Percentiles rank a stretch among this genome's conserved stretches.
Conservation (phyloP, 805 yeast species). For the Komagataella ulmi region DNA sequence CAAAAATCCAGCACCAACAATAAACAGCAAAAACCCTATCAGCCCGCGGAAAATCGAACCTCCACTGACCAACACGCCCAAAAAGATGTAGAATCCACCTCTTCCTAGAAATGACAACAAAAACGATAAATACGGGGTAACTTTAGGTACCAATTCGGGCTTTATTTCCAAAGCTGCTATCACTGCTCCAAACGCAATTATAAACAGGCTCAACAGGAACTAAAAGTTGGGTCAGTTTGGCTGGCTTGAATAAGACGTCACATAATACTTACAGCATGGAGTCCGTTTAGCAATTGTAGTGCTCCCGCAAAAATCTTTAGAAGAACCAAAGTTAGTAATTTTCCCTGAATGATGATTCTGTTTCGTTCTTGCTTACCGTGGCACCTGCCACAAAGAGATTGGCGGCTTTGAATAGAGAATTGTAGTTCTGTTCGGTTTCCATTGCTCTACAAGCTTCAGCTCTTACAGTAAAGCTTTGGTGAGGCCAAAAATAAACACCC, state of each 20-base stretch:
- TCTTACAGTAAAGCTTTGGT: neutral
- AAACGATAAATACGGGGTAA: conserved; percentile 39
- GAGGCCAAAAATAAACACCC: neutral
- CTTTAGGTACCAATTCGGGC: neutral
- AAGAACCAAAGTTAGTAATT: neutral
- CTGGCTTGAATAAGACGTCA: neutral
- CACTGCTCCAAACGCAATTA: conserved; percentile 38
- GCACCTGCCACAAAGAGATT: conserved; percentile 44
- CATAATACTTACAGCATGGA: conserved; percentile 3
- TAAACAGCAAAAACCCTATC: conserved; percentile 42
- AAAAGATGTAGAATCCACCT: conserved; percentile 43
- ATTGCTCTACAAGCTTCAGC: conserved; percentile 20
- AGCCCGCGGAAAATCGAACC: conserved; percentile 44
- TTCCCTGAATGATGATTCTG: neutral
- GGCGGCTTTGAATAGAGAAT: conserved; percentile 31
- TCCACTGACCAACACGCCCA: conserved; percentile 33
- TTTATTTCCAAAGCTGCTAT: conserved; percentile 36
- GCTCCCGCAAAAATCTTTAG: conserved; percentile 30
- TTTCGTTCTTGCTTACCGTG: conserved; percentile 24
- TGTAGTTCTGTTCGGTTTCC: conserved; percentile 27
- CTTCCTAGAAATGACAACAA: conserved; percentile 65
- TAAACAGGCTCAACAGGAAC: conserved; percentile 46
- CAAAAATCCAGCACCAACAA: conserved; percentile 46
- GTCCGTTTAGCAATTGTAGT: conserved; percentile 29
- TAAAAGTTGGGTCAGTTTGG: conserved; percentile 5